Base-by-base conservation (phyloP, 352 stramenopile species). In the Lagenidium giganteum region DNA sequence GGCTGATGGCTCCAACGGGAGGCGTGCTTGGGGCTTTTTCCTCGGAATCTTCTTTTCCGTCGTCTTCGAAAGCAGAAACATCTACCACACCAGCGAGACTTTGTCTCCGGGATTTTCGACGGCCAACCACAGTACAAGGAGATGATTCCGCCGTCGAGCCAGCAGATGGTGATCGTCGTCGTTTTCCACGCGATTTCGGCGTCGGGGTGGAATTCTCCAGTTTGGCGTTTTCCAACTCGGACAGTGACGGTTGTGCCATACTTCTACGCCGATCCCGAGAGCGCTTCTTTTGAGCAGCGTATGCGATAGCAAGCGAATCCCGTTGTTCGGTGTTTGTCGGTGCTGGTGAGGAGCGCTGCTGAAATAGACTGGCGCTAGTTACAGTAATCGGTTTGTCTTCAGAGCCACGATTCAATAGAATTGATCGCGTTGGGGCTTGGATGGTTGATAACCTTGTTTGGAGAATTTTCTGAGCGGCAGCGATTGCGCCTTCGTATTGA, bases 21-120 rank as follows among this genome's bases (percentile, higher is more conserved):
- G n/a, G n/a, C n/a, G n/a, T n/a, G n/a, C n/a, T n/a, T n/a, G n/a
- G n/a, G n/a, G n/a, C n/a, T n/a, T n/a, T n/a, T n/a, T n/a, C n/a
- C n/a, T n/a, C n/a, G n/a, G n/a, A n/a, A n/a, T 13, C 13, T 12
- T 45, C 42, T 23, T 57, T 26, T 0, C 40, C 17, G 23, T 60
- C 45, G 32, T 50, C 43, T 29, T 53, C 43, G 12, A 31, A 34
- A 8, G 41, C 29, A 12, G 35, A 51, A 5, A 26, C 13, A 28
- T 51, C 18, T 1, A 58, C 20, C 11, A 31, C 42, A 14, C 42
- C 51, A 42, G 54, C 51, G 1, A 60, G 38, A 27, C 51, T 60
- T 12, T 60, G 51, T 14, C 51, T 34, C 11, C 44, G 37, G 12
- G 38, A 21, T 26, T 42, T 47, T 46, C 50, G 30, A 18, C 3